Percentiles rank a stretch among this genome's conserved stretches.
phyloP scores from a whole-genome alignment of 331 rosid genomes.

The Arachis monticola region DNA sequence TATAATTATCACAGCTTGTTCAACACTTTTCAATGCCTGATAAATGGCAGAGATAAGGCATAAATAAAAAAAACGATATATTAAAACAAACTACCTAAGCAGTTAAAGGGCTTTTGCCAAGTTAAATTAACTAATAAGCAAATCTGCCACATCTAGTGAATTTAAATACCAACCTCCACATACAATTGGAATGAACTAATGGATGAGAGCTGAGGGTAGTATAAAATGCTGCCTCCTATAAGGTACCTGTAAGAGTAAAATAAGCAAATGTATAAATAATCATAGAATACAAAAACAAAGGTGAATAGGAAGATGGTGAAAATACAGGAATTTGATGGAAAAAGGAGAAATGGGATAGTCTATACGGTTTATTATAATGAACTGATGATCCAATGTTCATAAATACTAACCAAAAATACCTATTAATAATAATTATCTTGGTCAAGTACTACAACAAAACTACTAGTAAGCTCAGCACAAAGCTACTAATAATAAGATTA shows the following conservation, averaged over 20 bases:
- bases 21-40: no score
- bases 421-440: no score
- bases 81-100: slow-evolving; percentile 68
- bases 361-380: no score
- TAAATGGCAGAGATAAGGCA: no score
- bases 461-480: no score
- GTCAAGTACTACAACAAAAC: no score
- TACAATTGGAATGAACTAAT: slow-evolving; percentile 93
- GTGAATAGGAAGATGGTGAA: slow-evolving; percentile 16
- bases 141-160: slow-evolving; percentile 35
- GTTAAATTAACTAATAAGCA: slow-evolving; percentile 39
- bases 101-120: slow-evolving; percentile 39
- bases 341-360: no score
- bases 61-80: no score
- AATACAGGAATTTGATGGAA: background rate
- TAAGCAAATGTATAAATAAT: slow-evolving; percentile 39
- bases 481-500: no score
- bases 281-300: slow-evolving; percentile 32
- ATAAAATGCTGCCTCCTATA: slow-evolving; percentile 58
- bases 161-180: slow-evolving; percentile 80
- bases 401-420: no score
- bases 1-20: no score
- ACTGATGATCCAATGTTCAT: no score
- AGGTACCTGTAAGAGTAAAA: slow-evolving; percentile 39
- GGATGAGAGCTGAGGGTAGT: slow-evolving; percentile 96